Evolutionary conservation across 2,329 filamentous ascomycete genomes (phyloP).

Genomic region (Trichoderma breve): DNA sequence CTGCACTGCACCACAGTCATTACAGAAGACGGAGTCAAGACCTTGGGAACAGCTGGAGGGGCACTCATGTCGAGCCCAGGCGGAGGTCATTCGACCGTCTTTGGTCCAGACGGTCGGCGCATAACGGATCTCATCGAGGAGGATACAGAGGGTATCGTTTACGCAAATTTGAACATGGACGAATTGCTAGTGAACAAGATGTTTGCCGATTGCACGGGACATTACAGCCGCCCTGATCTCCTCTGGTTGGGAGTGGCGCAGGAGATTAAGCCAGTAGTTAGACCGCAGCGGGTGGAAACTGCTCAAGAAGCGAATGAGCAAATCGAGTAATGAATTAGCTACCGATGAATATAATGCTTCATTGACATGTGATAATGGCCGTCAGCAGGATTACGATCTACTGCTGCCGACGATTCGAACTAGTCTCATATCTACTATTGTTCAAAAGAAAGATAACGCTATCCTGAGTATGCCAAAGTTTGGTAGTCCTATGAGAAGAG

Average conservation of each 20-base stretch:
- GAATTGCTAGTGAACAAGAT: background rate
- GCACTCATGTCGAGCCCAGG: background rate
- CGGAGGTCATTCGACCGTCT: conserved; percentile 7
- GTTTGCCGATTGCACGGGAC: conserved; percentile 13
- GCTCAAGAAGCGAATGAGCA: background rate
- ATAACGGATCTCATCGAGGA: background rate
- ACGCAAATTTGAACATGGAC: background rate
- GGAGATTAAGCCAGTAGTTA: conserved; percentile 5
- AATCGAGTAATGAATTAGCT: background rate
- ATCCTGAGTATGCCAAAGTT: background rate
- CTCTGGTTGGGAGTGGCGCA: background rate
- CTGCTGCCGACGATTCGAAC: background rate
- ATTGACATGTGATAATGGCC: background rate
- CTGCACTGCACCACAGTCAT: background rate
- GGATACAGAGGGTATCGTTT: background rate
- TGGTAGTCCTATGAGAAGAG: background rate
- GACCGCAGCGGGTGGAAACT: background rate
- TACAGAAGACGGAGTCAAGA: background rate
- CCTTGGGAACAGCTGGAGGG: background rate
- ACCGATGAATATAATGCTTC: background rate
- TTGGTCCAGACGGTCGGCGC: background rate
- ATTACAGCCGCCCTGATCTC: background rate
- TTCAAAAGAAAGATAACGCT: background rate
- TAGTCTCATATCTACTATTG: background rate
- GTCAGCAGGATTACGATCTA: background rate